phyloP scores from a whole-genome alignment of 192 early-diverging fungal genomes.

The Podila verticillata region DNA sequence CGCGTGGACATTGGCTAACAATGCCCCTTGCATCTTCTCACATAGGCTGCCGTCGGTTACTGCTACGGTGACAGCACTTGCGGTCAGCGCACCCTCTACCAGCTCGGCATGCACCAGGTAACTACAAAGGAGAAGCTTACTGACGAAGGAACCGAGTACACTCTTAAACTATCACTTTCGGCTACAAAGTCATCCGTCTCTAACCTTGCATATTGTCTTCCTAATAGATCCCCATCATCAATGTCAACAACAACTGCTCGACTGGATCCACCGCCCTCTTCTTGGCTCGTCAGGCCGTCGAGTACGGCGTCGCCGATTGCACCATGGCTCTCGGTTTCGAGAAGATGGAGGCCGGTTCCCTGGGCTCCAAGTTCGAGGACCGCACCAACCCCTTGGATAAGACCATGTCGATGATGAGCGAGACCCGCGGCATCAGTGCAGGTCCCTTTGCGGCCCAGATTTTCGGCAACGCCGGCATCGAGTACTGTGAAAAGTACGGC shows the following conservation, averaged over 20 bases:
- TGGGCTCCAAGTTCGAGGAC: constrained; percentile 62
- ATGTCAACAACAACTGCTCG: constrained; percentile 84
- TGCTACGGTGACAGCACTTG: constrained; percentile 73
- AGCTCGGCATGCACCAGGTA: constrained; percentile 77
- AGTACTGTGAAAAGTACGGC: constrained; percentile 73
- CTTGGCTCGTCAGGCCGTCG: constrained; percentile 69
- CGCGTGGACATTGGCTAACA: neutral
- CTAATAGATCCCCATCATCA: constrained; percentile 56
- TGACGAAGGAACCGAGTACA: no score
- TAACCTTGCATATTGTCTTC: neutral
- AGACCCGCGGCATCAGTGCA: constrained; percentile 62
- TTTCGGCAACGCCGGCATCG: constrained; percentile 78
- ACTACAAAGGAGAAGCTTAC: neutral
- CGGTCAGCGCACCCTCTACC: constrained; percentile 77
- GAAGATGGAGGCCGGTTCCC: constrained; percentile 68
- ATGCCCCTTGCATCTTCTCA: neutral
- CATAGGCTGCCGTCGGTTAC: constrained; percentile 56
- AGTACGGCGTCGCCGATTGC: constrained; percentile 68
- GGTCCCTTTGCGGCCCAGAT: constrained; percentile 74
- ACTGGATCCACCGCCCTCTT: constrained; percentile 78
- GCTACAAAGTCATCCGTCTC: neutral
- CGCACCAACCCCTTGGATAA: constrained; percentile 76
- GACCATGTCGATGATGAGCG: constrained; percentile 61
- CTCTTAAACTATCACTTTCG: no score
- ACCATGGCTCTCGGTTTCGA: constrained; percentile 83